Base-by-base conservation (phyloP, 441 rosid species). In the Raphanus hybrid region DNA sequence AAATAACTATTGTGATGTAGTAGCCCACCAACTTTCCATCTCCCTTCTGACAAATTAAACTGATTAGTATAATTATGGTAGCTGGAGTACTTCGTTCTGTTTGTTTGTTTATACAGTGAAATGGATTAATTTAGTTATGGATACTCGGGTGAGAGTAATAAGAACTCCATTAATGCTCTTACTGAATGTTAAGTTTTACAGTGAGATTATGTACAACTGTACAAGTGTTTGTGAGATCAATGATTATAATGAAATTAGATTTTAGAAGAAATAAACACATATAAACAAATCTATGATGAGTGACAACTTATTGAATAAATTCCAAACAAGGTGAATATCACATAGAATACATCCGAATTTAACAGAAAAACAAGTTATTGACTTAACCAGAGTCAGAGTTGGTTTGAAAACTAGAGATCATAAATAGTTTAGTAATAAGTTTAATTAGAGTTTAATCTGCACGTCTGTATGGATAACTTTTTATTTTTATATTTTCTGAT, bases 21-120 rank as follows among this genome's bases (percentile, higher is more conserved):
- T 77, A 77, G 76, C 72, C 71, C 72, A 71, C 76, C 76, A 66
- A 76, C 64, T 77, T 59, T 64, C 34, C 57, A 71, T 77, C 63
- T 59, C 73, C 48, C 48, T 10, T 41, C 48, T 41, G 76, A 77
- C 81, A 65, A 71, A 65, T 41, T 65, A 37, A 12, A 59, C 34
- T 59, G 41, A 71, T 71, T 65, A 65, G 29, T 41, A 41, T 64
- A 76, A 70, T 70, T 41, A 29, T 77, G 75, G 66, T 76, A 77
- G 64, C 4, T 66, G 73, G 71, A 65, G 55, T 62, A 66, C 67
- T 29, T 70, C 48, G n/a, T 54, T 37, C 23, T 34, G 39, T 34
- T 55, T 29, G 0, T 41, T 41, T 57, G 2, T 15, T 69, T 1
- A 52, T 62, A 16, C 20, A 41, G 27, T 57, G 58, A 20, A 20